phyloP scores from a whole-genome alignment of 1,284 basidiomycete genomes.

The Ustilago tritici region DNA sequence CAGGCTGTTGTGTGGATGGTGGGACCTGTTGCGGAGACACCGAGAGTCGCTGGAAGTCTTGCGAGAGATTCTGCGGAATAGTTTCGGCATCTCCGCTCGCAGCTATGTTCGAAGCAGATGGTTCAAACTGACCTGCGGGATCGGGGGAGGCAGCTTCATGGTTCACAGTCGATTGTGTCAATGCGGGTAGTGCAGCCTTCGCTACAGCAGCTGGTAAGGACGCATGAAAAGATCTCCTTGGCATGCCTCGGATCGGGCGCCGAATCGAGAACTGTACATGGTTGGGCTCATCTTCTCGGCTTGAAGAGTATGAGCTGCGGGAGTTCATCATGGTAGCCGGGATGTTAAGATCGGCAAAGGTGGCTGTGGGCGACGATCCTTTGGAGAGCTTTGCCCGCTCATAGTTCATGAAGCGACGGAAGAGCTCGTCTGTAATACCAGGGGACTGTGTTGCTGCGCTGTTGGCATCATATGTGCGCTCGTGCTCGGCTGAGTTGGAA shows the following conservation, averaged over 20 bases:
- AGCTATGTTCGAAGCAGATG: neutral
- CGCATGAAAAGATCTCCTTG: slow-evolving; percentile 7
- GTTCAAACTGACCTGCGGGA: neutral
- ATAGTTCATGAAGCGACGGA: slow-evolving; percentile 39
- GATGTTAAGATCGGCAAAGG: neutral
- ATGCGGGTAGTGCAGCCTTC: neutral
- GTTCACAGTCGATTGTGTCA: neutral
- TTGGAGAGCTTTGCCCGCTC: slow-evolving; percentile 1
- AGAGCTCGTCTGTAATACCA: slow-evolving; percentile 31
- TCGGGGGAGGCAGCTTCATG: neutral
- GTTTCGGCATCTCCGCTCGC: neutral
- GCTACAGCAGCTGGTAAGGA: neutral
- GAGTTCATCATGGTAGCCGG: neutral
- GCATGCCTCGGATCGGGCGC: slow-evolving; percentile 23
- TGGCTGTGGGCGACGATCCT: neutral
- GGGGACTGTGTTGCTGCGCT: neutral
- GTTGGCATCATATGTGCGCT: neutral
- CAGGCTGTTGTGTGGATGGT: neutral
- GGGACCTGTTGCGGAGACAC: slow-evolving; percentile 9
- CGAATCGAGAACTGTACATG: neutral
- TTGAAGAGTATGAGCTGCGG: neutral
- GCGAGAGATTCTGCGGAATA: slow-evolving; percentile 17
- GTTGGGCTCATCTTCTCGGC: neutral
- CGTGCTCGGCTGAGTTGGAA: neutral
- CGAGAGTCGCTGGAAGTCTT: slow-evolving; percentile 25